phyloP scores from a whole-genome alignment of 2,329 filamentous ascomycete species.

The Cercospora sojina region DNA sequence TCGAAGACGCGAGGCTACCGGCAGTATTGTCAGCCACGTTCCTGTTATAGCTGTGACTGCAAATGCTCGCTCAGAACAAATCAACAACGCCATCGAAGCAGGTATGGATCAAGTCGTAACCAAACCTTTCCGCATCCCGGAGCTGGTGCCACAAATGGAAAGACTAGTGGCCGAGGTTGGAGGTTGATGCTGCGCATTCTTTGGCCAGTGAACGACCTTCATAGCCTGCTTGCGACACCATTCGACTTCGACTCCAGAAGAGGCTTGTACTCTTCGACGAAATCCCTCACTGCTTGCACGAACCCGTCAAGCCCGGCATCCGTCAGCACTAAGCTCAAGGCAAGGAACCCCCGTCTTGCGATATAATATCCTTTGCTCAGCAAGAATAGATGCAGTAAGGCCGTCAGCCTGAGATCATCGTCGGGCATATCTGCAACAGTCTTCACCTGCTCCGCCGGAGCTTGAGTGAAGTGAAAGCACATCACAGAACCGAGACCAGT shows the following conservation, averaged over 20 bases:
- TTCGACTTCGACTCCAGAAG: not conserved
- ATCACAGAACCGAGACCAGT: constrained; percentile 42
- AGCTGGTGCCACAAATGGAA: constrained; percentile 38
- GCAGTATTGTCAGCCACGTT: constrained; percentile 41
- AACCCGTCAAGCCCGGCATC: constrained; percentile 39
- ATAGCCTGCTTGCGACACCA: not conserved
- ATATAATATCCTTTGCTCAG: constrained; percentile 42
- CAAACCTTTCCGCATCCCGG: constrained; percentile 39
- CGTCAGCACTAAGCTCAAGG: constrained; percentile 39
- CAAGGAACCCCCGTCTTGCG: constrained; percentile 39
- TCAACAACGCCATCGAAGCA: constrained; percentile 32
- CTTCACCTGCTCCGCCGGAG: constrained; percentile 31
- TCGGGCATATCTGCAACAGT: constrained; percentile 28
- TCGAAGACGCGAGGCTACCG: constrained; percentile 28
- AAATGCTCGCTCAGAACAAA: constrained; percentile 38
- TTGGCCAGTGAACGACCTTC: not conserved
- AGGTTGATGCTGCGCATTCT: constrained; percentile 15
- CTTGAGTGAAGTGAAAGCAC: constrained; percentile 40
- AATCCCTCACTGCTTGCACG: constrained; percentile 23
- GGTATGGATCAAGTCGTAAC: constrained; percentile 40
- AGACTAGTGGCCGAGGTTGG: constrained; percentile 30
- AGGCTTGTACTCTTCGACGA: constrained; percentile 14
- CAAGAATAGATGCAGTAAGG: constrained; percentile 42
- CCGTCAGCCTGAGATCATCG: constrained; percentile 33
- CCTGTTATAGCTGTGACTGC: constrained; percentile 40